Conservation (phyloP, 345 rosid species). For the Rhodomyrtus tomentosa region DNA sequence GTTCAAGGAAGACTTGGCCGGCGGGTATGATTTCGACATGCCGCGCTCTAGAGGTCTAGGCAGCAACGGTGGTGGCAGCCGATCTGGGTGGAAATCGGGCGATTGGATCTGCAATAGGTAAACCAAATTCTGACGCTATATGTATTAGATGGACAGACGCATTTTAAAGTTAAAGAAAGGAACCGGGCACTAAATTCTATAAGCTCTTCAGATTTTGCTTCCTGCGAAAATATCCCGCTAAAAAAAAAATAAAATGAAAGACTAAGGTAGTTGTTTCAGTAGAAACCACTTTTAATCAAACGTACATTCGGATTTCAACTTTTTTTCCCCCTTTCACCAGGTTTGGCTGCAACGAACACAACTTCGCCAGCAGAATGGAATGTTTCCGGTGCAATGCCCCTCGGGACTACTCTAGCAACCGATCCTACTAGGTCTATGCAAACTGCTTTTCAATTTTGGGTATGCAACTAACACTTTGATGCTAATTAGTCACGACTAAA, state of each 20-base stretch:
- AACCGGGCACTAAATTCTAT: neutral
- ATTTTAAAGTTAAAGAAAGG: neutral
- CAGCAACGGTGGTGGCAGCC: conserved; percentile 18
- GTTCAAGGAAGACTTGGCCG: conserved; percentile 48
- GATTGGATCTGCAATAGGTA: conserved; percentile 89
- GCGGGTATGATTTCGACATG: conserved; percentile 25
- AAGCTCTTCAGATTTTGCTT: neutral
- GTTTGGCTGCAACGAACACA: conserved; percentile 76
- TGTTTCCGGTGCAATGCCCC: conserved; percentile 92
- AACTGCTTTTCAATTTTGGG: neutral
- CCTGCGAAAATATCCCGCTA: neutral
- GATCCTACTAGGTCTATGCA: conserved; percentile 16
- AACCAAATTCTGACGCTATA: neutral
- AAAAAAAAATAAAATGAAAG: neutral
- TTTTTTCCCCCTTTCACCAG: conserved; percentile 7
- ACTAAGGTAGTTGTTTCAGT: neutral
- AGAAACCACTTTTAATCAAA: neutral
- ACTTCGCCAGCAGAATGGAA: conserved; percentile 82
- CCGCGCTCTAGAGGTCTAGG: conserved; percentile 31
- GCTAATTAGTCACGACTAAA: neutral
- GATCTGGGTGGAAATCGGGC: conserved; percentile 79
- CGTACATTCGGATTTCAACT: neutral
- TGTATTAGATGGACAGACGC: neutral
- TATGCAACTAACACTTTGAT: neutral
- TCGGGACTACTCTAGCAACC: conserved; percentile 33